phyloP scores from a whole-genome alignment of 2,329 filamentous ascomycete genomes.

The Parastagonospora avenae region DNA sequence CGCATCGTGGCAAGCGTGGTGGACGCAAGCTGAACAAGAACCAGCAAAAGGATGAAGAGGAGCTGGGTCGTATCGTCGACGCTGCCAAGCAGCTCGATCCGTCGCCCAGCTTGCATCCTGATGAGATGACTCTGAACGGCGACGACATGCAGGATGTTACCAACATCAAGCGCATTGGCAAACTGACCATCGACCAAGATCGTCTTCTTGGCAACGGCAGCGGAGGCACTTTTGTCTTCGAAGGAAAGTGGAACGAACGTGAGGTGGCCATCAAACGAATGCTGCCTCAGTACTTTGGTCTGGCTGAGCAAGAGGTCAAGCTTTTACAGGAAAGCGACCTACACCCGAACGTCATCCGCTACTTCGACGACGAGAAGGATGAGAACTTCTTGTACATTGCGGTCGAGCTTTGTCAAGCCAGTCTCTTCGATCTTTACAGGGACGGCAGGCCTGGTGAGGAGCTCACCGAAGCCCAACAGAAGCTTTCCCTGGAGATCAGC shows the following conservation, averaged over 20 bases:
- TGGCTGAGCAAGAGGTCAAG: constrained; percentile 91
- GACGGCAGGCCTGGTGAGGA: constrained; percentile 56
- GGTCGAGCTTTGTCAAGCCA: constrained; percentile 90
- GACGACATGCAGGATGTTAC: constrained; percentile 54
- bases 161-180: constrained; percentile 63
- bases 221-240: constrained; percentile 95
- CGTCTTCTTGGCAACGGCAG: constrained; percentile 75
- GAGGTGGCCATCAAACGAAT: constrained; percentile 96
- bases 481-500: constrained; percentile 74
- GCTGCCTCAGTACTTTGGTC: constrained; percentile 93
- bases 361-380: constrained; percentile 89
- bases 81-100: constrained; percentile 46
- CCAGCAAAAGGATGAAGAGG: constrained; percentile 42
- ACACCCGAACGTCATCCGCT: constrained; percentile 95
- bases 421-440: constrained; percentile 87
- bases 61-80: constrained; percentile 47
- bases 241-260: constrained; percentile 90
- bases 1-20: constrained; percentile 55
- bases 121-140: constrained; percentile 48
- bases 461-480: constrained; percentile 64
- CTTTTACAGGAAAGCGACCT: constrained; percentile 92
- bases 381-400: constrained; percentile 95
- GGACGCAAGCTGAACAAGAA: constrained; percentile 54
- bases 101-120: constrained; percentile 42
- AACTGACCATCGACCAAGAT: constrained; percentile 64